These are phyloP conservation scores for Periconia macrospinosa DNA, from an alignment of 2,329 filamentous ascomycete genomes.

Conservation along the genomic window DNA sequence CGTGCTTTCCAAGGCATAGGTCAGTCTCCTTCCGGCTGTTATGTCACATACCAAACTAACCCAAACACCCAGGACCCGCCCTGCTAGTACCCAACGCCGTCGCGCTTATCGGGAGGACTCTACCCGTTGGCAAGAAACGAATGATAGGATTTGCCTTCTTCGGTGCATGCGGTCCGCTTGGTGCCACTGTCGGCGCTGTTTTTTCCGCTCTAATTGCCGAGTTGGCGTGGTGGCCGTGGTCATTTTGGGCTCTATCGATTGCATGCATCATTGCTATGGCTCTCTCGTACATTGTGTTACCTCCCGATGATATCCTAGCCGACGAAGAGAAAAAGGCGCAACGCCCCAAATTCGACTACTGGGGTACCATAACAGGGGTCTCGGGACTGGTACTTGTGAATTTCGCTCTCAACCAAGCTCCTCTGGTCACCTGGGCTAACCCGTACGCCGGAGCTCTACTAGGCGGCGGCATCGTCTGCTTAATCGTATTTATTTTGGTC, in stretches of 20 bases:
- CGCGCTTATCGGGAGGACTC: constrained; percentile 62
- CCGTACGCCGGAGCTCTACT: constrained; percentile 59
- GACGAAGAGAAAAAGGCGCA: neutral
- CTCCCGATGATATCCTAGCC: constrained; percentile 20
- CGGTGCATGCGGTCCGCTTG: constrained; percentile 51
- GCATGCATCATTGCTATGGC: constrained; percentile 41
- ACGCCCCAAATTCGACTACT: constrained; percentile 42
- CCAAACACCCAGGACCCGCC: constrained; percentile 56
- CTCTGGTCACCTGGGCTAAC: constrained; percentile 59
- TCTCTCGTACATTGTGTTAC: constrained; percentile 44
- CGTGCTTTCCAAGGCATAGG: constrained; percentile 49
- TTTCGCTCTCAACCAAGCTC: constrained; percentile 67
- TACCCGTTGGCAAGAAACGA: constrained; percentile 59
- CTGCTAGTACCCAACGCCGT: constrained; percentile 65
- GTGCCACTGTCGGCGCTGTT: constrained; percentile 45
- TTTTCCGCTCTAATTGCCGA: constrained; percentile 44
- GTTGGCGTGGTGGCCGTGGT: constrained; percentile 55
- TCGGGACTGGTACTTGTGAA: constrained; percentile 63
- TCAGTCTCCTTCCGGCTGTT: neutral
- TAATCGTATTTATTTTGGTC: constrained; percentile 57
- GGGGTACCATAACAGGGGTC: constrained; percentile 54
- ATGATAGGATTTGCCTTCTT: constrained; percentile 61
- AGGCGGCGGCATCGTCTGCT: constrained; percentile 57
- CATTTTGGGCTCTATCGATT: constrained; percentile 49
- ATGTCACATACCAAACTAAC: constrained; percentile 4